phyloP scores from a whole-genome alignment of 805 yeast genomes.

The Cyberlindnera sargentensis region DNA sequence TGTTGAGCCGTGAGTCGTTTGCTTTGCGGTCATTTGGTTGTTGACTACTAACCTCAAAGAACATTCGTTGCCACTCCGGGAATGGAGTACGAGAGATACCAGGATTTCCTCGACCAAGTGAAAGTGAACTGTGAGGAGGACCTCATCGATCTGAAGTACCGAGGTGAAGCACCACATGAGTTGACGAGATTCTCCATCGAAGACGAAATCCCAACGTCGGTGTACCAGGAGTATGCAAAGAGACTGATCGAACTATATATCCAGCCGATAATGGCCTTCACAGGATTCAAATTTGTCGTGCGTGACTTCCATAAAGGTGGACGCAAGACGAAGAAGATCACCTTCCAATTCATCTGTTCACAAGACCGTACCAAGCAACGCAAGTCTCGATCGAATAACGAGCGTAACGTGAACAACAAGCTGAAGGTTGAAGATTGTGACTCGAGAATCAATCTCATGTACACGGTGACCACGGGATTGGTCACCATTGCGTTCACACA shows the following conservation, averaged over 20 bases:
- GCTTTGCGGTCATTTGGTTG: neutral
- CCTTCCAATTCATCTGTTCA: slow-evolving; percentile 39
- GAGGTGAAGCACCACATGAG: slow-evolving; percentile 24
- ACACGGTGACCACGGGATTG: slow-evolving; percentile 31
- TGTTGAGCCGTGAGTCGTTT: slow-evolving; percentile 1
- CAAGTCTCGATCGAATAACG: slow-evolving; percentile 33
- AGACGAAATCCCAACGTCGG: slow-evolving; percentile 24
- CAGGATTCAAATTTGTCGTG: slow-evolving; percentile 38
- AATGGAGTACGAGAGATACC: slow-evolving; percentile 26
- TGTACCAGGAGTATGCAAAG: slow-evolving; percentile 30
- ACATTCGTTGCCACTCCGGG: slow-evolving; percentile 21
- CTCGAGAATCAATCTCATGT: slow-evolving; percentile 32
- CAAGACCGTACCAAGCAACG: slow-evolving; percentile 38
- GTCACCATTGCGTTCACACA: slow-evolving; percentile 32
- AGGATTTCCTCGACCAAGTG: slow-evolving; percentile 24
- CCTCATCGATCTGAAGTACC: slow-evolving; percentile 29
- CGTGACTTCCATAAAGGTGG: slow-evolving; percentile 41
- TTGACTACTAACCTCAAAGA: slow-evolving; percentile 1
- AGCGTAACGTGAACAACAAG: slow-evolving; percentile 31
- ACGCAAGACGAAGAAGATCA: slow-evolving; percentile 31
- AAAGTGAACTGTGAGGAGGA: slow-evolving; percentile 30
- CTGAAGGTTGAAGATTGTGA: slow-evolving; percentile 35
- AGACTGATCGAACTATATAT: slow-evolving; percentile 30
- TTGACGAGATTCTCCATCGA: slow-evolving; percentile 29
- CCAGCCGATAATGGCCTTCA: slow-evolving; percentile 32